These are phyloP conservation scores for Euryodendron excelsum DNA, from an alignment of 148 eudicot species.

Conservation along the genomic window DNA sequence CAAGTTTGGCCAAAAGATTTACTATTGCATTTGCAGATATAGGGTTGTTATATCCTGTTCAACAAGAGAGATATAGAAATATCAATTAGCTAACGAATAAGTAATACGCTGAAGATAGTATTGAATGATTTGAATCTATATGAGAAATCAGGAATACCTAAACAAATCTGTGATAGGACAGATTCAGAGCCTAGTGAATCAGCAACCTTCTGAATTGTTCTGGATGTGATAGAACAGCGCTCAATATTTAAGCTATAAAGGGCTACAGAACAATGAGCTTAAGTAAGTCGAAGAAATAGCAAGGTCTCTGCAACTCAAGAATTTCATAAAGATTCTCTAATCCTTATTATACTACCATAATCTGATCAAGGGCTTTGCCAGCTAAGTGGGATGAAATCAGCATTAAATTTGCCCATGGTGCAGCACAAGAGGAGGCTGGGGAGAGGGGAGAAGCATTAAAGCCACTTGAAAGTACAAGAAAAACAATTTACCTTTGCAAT, in stretches of 20 bases:
- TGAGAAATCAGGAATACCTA: conserved; percentile 46
- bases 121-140: conserved; percentile 9
- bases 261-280: conserved; percentile 43
- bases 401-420: background rate
- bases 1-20: conserved; percentile 65
- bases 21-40: conserved; percentile 62
- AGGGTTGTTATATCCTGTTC: conserved; percentile 74
- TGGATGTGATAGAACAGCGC: conserved; percentile 80
- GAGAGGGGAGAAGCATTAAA: background rate
- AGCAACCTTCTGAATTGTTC: conserved; percentile 78
- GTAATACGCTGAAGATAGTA: conserved; percentile 1
- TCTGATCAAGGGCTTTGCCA: background rate
- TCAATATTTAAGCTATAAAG: conserved; percentile 83
- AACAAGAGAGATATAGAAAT: conserved; percentile 14
- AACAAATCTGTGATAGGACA: conserved; percentile 57
- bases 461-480: background rate
- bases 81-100: conserved; percentile 9
- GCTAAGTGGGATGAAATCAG: background rate
- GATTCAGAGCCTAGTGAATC: conserved; percentile 66
- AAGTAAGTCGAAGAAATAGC: background rate
- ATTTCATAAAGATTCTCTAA: background rate
- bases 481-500: conserved; percentile 67
- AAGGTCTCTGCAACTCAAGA: background rate
- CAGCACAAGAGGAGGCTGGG: background rate
- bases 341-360: background rate